phyloP scores from a whole-genome alignment of 2,329 filamentous ascomycete genomes.

The Torrubiella hemipterigena region DNA sequence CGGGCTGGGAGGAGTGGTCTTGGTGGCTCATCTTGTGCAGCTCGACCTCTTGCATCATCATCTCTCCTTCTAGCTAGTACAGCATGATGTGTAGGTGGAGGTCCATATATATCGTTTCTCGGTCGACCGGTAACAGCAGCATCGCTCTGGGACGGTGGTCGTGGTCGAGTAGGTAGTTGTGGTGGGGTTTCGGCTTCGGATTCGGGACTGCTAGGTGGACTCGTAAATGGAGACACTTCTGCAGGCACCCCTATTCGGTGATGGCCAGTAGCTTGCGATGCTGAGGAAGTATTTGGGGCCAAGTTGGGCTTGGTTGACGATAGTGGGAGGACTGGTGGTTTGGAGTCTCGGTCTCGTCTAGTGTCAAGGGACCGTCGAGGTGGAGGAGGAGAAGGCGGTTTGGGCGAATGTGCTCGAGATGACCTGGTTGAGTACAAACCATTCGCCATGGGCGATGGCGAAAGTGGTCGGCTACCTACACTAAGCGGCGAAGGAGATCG shows the following conservation, averaged over 20 bases:
- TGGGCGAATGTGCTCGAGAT: too few relatives aligned
- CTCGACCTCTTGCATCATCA: too few relatives aligned
- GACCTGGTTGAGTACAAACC: too few relatives aligned
- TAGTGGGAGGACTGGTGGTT: constrained; percentile 11
- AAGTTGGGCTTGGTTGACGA: constrained; percentile 11
- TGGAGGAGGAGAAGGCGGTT: constrained; percentile 51
- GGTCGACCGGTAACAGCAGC: constrained; percentile 11
- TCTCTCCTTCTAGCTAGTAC: too few relatives aligned
- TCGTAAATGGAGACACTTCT: constrained; percentile 68
- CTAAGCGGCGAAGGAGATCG: constrained; percentile 35
- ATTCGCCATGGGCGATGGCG: constrained; percentile 36
- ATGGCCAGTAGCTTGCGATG: neutral
- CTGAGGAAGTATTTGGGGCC: neutral
- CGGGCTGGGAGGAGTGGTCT: constrained; percentile 39
- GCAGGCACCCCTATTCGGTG: constrained; percentile 10
- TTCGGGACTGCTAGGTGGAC: constrained; percentile 64
- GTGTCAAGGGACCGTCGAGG: constrained; percentile 50
- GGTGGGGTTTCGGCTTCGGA: constrained; percentile 38
- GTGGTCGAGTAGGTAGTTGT: constrained; percentile 35
- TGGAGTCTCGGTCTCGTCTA: constrained; percentile 32
- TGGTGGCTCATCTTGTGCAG: too few relatives aligned
- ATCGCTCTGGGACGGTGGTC: constrained; percentile 23
- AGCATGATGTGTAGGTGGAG: constrained; percentile 40
- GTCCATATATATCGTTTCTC: constrained; percentile 27
- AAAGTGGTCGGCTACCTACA: constrained; percentile 43